These are phyloP conservation scores for Bryoglossum gracile DNA, from an alignment of 495 filamentous ascomycete genomes.

Conservation along the genomic window DNA sequence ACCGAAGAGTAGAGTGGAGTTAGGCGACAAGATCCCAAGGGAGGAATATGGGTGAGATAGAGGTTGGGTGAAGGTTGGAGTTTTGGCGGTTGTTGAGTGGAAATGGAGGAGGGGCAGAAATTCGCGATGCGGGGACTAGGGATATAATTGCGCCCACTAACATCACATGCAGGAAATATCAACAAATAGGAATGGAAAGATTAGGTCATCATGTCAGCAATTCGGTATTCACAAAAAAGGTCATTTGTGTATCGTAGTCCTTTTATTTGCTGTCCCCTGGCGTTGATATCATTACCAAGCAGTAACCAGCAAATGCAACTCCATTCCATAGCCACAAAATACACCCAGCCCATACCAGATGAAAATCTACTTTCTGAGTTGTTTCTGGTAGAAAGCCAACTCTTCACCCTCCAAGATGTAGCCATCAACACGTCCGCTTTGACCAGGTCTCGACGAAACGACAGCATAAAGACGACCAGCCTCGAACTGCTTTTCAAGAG, in stretches of 20 bases:
- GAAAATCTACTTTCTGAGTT: slow-evolving; percentile 84
- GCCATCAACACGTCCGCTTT: slow-evolving; percentile 92
- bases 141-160: neutral
- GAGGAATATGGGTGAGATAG: too few relatives aligned
- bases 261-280: slow-evolving; percentile 17
- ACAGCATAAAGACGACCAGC: slow-evolving; percentile 93
- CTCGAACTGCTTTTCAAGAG: slow-evolving; percentile 97
- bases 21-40: too few relatives aligned
- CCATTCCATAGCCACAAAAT: slow-evolving; percentile 23
- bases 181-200: neutral
- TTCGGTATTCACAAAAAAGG: too few relatives aligned
- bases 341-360: slow-evolving; percentile 24
- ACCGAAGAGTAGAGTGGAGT: too few relatives aligned
- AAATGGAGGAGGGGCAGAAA: slow-evolving; percentile 2
- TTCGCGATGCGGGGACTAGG: slow-evolving; percentile 16
- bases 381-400: slow-evolving; percentile 98
- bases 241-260: slow-evolving; percentile 19
- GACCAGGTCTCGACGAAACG: slow-evolving; percentile 83
- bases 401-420: slow-evolving; percentile 99
- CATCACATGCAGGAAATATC: neutral
- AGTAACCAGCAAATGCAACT: slow-evolving; percentile 24
- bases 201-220: neutral
- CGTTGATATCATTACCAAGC: slow-evolving; percentile 5
- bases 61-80: neutral
- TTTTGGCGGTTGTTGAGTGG: neutral